Conservation (phyloP, 495 filamentous ascomycete species). For the Podospora pseudoanserina region DNA sequence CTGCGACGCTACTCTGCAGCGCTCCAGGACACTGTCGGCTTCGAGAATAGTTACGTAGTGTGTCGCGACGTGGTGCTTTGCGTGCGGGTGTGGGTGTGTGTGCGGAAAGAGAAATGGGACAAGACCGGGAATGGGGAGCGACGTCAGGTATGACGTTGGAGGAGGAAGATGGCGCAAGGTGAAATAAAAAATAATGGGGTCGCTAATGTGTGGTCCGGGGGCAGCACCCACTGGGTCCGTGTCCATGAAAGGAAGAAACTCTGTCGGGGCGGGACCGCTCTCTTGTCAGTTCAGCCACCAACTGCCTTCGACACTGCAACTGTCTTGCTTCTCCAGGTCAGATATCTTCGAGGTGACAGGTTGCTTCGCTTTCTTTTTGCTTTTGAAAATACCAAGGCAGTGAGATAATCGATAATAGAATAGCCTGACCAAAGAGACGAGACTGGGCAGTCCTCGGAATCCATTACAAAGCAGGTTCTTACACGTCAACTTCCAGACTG, state of each 20-base stretch:
- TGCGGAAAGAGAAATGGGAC: constrained; percentile 26
- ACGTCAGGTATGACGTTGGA: constrained; percentile 44
- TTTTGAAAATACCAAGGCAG: background rate
- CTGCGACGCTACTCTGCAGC: constrained; percentile 31
- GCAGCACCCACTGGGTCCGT: background rate
- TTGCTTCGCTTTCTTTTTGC: no score
- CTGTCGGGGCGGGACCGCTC: background rate
- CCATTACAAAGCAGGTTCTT: background rate
- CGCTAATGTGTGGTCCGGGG: constrained; percentile 5
- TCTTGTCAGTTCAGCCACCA: background rate
- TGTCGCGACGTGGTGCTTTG: constrained; percentile 19
- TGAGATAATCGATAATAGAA: background rate
- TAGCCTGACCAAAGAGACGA: background rate
- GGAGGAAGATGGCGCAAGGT: constrained; percentile 36
- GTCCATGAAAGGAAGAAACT: background rate
- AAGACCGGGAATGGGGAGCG: constrained; percentile 29
- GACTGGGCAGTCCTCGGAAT: background rate
- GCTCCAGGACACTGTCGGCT: constrained; percentile 19
- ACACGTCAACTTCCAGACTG: background rate
- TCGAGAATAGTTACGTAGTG: constrained; percentile 28
- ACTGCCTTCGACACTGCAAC: background rate
- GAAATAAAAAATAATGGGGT: constrained; percentile 34
- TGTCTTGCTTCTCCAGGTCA: background rate
- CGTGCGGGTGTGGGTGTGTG: constrained; percentile 19
- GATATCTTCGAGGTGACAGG: background rate